Percentiles rank a stretch among this genome's conserved stretches.
Evolutionary conservation across 2,329 filamentous ascomycete species (phyloP).

Genomic region (Didymella sp.): DNA sequence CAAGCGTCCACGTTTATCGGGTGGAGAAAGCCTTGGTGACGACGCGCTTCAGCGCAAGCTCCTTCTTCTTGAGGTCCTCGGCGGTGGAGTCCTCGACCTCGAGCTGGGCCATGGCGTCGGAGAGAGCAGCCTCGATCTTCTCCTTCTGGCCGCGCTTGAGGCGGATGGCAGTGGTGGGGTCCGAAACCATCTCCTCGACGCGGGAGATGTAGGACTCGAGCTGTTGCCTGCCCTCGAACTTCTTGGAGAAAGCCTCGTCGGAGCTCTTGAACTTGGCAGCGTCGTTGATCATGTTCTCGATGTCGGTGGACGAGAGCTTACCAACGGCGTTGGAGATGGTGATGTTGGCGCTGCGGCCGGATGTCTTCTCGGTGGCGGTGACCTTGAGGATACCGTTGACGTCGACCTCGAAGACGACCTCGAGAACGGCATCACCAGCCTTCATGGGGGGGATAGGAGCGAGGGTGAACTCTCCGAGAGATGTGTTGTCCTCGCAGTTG

Average conservation of each 20-base stretch:
- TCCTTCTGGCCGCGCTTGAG: constrained; percentile 99
- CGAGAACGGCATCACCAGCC: constrained; percentile 93
- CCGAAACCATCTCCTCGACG: constrained; percentile 98
- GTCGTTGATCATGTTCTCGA: constrained; percentile 97
- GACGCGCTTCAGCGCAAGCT: constrained; percentile 94
- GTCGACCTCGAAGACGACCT: constrained; percentile 98
- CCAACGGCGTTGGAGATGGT: constrained; percentile 99
- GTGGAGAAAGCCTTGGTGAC: constrained; percentile 98
- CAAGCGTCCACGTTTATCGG: constrained; percentile 63
- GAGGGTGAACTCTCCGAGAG: constrained; percentile 94
- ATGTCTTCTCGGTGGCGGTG: constrained; percentile 98
- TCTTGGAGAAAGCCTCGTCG: constrained; percentile 99
- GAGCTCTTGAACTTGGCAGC: constrained; percentile 98
- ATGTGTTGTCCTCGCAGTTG: constrained; percentile 98
- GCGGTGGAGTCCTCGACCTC: constrained; percentile 91
- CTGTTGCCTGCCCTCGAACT: constrained; percentile 98
- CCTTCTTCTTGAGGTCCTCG: constrained; percentile 99
- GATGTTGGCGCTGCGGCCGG: constrained; percentile 97
- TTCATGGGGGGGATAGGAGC: constrained; percentile 86
- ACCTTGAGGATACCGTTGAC: constrained; percentile 99
- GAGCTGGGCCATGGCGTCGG: constrained; percentile 95
- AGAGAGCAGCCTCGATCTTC: constrained; percentile 97
- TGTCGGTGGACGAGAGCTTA: constrained; percentile 93
- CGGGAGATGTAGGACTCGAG: constrained; percentile 98
- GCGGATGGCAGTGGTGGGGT: constrained; percentile 94